These are phyloP conservation scores for Colletotrichum tabaci DNA, from an alignment of 2,329 filamentous ascomycete species.

Conservation along the genomic window DNA sequence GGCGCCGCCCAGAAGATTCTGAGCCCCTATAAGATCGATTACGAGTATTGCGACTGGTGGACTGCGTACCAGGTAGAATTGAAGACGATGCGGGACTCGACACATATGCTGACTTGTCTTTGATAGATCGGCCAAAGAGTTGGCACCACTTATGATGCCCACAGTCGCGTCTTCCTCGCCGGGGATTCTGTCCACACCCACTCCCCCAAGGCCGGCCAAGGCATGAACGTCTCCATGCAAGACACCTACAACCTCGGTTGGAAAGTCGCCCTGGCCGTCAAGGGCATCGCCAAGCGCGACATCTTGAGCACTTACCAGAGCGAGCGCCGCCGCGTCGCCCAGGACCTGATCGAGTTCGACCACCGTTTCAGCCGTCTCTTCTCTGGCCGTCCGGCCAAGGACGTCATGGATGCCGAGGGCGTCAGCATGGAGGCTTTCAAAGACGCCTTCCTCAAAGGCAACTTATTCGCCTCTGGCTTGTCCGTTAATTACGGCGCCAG, in stretches of 20 bases:
- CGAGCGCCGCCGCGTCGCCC: conserved; percentile 72
- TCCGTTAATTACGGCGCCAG: conserved; percentile 72
- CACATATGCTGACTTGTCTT: neutral
- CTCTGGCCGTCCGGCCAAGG: conserved; percentile 70
- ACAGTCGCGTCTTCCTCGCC: conserved; percentile 76
- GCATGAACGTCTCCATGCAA: conserved; percentile 82
- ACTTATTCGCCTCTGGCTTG: conserved; percentile 66
- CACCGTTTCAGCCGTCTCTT: conserved; percentile 71
- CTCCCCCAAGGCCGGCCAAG: conserved; percentile 75
- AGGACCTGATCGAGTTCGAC: conserved; percentile 72
- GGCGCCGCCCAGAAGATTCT: conserved; percentile 74
- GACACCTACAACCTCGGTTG: conserved; percentile 73
- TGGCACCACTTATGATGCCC: conserved; percentile 68
- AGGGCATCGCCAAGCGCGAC: conserved; percentile 57
- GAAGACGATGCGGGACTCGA: conserved; percentile 44
- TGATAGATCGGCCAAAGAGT: conserved; percentile 79
- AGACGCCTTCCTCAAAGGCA: conserved; percentile 71
- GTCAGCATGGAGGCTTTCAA: conserved; percentile 76
- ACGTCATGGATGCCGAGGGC: conserved; percentile 72
- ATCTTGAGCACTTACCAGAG: conserved; percentile 66
- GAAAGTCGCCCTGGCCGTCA: conserved; percentile 66
- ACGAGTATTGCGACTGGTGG: conserved; percentile 77
- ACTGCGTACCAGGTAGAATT: conserved; percentile 71
- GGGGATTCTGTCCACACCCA: conserved; percentile 76
- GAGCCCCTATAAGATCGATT: conserved; percentile 75